Conservation (phyloP, 441 rosid genomes). For the Hypseocharis bilobata region DNA sequence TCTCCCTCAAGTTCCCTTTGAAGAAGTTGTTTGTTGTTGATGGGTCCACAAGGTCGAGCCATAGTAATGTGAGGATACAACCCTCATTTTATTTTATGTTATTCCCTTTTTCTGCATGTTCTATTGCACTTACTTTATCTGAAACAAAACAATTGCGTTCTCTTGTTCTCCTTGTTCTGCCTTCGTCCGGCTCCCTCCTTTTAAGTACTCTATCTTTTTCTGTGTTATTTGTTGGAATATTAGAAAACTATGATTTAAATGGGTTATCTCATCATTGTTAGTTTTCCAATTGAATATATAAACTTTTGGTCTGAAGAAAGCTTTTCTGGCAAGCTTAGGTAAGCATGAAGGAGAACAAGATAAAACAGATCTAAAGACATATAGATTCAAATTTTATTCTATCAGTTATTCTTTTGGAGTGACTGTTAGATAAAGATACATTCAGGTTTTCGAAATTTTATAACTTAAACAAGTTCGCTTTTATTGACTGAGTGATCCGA, state of each 20-base stretch:
- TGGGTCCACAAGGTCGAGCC: constrained; percentile 97
- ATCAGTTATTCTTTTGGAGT: not conserved
- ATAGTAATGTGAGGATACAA: constrained; percentile 75
- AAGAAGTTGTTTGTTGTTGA: constrained; percentile 91
- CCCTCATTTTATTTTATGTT: constrained; percentile 1
- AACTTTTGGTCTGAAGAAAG: too few relatives aligned
- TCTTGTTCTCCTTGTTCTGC: not conserved
- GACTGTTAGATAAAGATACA: not conserved
- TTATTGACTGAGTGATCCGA: not conserved
- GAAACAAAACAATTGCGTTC: not conserved
- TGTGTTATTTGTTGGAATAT: not conserved
- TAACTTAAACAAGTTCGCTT: not conserved
- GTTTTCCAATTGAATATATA: too few relatives aligned
- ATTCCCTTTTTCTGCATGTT: not conserved
- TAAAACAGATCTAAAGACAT: not conserved
- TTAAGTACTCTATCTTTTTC: not conserved
- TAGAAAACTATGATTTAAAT: too few relatives aligned
- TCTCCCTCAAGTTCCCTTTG: constrained; percentile 74
- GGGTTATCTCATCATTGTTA: too few relatives aligned
- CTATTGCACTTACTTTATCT: not conserved
- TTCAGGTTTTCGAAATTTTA: not conserved
- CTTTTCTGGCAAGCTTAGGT: too few relatives aligned
- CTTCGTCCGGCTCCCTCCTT: not conserved
- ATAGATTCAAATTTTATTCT: not conserved
- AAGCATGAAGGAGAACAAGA: too few relatives aligned